Conservation (phyloP, 1,284 basidiomycete genomes). For the Athelia psychrophila region DNA sequence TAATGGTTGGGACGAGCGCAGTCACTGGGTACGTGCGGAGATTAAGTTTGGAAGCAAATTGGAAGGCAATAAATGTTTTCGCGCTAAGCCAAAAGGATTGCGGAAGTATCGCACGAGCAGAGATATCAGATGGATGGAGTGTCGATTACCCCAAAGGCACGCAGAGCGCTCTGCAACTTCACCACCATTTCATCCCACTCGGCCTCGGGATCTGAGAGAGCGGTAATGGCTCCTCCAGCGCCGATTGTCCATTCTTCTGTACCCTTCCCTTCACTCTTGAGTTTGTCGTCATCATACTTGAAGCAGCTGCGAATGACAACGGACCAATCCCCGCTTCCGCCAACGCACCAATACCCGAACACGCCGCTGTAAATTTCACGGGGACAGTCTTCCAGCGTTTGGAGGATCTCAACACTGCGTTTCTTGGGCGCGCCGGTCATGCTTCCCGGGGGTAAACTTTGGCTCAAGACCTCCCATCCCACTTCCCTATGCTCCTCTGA, state of each 20-base stretch:
- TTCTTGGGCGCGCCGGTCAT: conserved; percentile 99
- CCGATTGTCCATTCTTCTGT: conserved; percentile 75
- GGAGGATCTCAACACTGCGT: conserved; percentile 88
- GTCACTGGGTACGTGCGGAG: too few relatives aligned
- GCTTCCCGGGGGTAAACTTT: conserved; percentile 89
- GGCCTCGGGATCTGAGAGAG: conserved; percentile 79
- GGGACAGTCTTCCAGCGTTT: conserved; percentile 70
- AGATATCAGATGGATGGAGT: too few relatives aligned
- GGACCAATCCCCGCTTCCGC: conserved; percentile 89
- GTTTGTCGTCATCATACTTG: conserved; percentile 55
- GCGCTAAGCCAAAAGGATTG: too few relatives aligned
- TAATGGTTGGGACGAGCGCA: neutral
- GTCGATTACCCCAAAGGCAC: conserved; percentile 45
- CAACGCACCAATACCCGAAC: conserved; percentile 89
- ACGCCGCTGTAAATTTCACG: conserved; percentile 92
- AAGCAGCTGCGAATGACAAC: conserved; percentile 96
- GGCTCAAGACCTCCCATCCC: conserved; percentile 77
- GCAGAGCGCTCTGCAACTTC: conserved; percentile 75
- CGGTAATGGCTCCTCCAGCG: conserved; percentile 95
- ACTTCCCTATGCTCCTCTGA: conserved; percentile 42
- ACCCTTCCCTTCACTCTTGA: neutral
- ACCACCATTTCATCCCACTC: conserved; percentile 96
- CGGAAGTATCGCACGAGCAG: too few relatives aligned
- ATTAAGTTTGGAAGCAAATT: too few relatives aligned
- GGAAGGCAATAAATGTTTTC: too few relatives aligned